Evolutionary conservation across 2,329 filamentous ascomycete species (phyloP), one percentile per base, ranked within the genome.

Genomic region (Diaporthe amygdali): DNA sequence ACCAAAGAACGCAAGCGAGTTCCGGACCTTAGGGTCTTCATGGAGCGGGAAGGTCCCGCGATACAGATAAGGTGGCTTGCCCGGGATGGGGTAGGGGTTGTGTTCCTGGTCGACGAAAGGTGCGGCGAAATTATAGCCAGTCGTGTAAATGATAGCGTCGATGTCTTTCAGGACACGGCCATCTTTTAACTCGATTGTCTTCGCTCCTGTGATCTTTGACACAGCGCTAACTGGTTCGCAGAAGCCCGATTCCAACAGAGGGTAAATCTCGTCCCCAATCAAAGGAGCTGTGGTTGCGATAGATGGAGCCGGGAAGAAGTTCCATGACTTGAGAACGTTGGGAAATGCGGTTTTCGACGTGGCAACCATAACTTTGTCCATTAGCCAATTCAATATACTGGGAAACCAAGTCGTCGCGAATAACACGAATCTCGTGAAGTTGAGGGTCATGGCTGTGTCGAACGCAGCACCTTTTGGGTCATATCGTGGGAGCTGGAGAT

Each of bases 131-230:
- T 70, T 15, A 15, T 73, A 73, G 1, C 72, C 72, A 2, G 72
- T 73, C 30, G 66, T 67, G 39, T 70, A 72, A n/a, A 73, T 66
- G 8, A 73, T 73, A 10, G 70, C 66, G 46, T 73, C 72, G 12
- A 73, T 70, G 15, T 72, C 61, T 15, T 73, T 61, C 39, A 73
- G 22, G 7, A 72, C 54, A 34, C 39, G 56, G 15, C 70, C 72
- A 20, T 71, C 54, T 8, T 71, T 68, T 5, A 73, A 37, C 51
- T 66, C 46, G 7, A 73, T 46, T 6, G 70, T 66, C 41, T 46
- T 70, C n/a, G 67, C 66, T 8, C 72, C 72, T 4, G 61, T 70
- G 4, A 73, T 54, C 34, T 63, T 52, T 14, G 68, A 15, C 5
- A 73, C 69, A 2, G 70, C 30, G 5, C 70, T 4, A 6, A 73